Conservation (phyloP, 345 rosid species). For the Barbarea vulgaris region DNA sequence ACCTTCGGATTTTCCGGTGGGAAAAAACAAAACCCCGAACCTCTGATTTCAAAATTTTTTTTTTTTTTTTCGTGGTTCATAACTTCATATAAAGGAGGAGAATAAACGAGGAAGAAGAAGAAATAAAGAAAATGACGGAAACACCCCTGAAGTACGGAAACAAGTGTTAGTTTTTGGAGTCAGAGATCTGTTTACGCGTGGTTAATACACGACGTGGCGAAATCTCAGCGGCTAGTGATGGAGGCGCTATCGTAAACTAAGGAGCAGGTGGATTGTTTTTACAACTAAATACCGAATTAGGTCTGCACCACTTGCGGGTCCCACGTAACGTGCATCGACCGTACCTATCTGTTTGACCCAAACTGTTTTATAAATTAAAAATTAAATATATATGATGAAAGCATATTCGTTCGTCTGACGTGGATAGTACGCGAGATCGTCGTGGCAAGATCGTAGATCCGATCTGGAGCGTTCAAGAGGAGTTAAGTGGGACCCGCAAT, state of each 20-base stretch:
- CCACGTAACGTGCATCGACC: constrained; percentile 25
- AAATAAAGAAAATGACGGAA: constrained; percentile 1
- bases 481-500: not conserved
- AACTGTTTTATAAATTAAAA: constrained; percentile 1
- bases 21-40: constrained; percentile 12
- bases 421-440: constrained; percentile 35
- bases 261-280: constrained; percentile 30
- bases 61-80: not conserved
- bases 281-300: constrained; percentile 32
- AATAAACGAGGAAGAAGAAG: not conserved
- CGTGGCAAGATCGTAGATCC: constrained; percentile 27
- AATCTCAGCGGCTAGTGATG: not conserved
- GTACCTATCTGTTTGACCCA: not conserved
- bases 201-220: not conserved
- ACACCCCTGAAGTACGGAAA: constrained; percentile 26
- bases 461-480: constrained; percentile 12
- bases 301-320: constrained; percentile 28
- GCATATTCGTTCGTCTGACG: constrained; percentile 37
- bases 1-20: constrained; percentile 27
- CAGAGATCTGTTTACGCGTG: not conserved
- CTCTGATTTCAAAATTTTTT: not conserved
- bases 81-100: not conserved
- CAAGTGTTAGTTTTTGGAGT: not conserved
- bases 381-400: not conserved
- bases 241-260: not conserved